Base-by-base conservation (phyloP, 2,329 filamentous ascomycete genomes). In the Knoxdaviesia proteae region DNA sequence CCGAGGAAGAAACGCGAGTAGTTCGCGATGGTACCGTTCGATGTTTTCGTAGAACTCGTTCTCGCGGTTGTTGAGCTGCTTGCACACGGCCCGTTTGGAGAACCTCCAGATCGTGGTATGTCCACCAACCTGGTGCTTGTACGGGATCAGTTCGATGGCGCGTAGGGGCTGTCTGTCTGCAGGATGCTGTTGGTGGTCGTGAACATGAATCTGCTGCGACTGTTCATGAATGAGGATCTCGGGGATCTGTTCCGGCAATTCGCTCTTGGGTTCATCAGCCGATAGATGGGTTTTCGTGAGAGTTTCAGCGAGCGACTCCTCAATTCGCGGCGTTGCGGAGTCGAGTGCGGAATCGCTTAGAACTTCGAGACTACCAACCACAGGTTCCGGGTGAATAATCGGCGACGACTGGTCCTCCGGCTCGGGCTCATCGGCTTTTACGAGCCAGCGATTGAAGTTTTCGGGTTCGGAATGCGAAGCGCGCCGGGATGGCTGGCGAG, bases 1-100 rank as follows among this genome's bases (percentile, higher is more conserved):
- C 77, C 87, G 84, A 49, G 90, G 90, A 49, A 98, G 68, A 56
- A 96, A 98, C 37, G 81, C 76, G 46, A 98, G 64, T 53, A 98
- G 69, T 55, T 94, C 81, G 49, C 86, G 83, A 59, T 98, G 88
- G 50, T 84, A 76, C 53, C 75, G 77, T 63, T 98, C 90, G 52
- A 96, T 84, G 43, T 80, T 90, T 61, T 98, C 90, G 59, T 98
- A 98, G 56, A 98, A 98, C 61, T 94, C 84, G 59, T 98, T 98
- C 57, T 98, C 90, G 53, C 88, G 74, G 57, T 94, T 98, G 59
- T 94, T 98, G 54, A 98, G 71, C 61, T 94, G 86, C 61, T 98
- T 98, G 68, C 90, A 98, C 7, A 98, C 87, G 44, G 90, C 90
- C 52, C 87, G 75, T 50, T 84, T 78, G 11, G 90, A 96, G 56